phyloP scores from a whole-genome alignment of 495 filamentous ascomycete genomes.

The Lineolata rhizophorae region DNA sequence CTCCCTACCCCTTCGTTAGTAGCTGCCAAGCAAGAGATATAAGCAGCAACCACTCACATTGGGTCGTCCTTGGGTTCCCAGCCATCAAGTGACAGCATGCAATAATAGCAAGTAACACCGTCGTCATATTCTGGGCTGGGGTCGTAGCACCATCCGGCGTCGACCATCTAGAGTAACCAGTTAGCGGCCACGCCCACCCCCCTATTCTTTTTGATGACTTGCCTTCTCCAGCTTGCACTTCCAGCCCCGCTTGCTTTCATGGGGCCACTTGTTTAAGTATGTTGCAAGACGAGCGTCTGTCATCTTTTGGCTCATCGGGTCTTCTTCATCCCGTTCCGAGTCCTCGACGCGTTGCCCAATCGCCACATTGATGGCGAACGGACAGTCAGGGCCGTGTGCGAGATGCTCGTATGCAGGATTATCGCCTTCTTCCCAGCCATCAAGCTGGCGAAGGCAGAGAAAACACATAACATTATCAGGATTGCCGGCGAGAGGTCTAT shows the following conservation, averaged over 20 bases:
- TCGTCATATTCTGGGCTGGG: conserved; percentile 63
- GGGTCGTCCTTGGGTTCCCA: conserved; percentile 88
- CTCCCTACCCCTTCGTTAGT: conserved; percentile 33
- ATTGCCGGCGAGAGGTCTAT: conserved; percentile 44
- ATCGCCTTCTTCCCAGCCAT: conserved; percentile 77
- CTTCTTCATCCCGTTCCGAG: conserved; percentile 31
- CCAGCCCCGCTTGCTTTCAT: conserved; percentile 75
- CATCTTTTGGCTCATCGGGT: conserved; percentile 50
- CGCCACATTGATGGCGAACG: conserved; percentile 64
- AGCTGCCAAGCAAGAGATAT: conserved; percentile 11
- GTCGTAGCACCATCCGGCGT: conserved; percentile 83
- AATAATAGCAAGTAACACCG: conserved; percentile 74
- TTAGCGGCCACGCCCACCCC: too few relatives aligned
- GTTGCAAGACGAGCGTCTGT: conserved; percentile 57
- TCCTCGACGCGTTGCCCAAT: conserved; percentile 46
- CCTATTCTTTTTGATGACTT: conserved; percentile 10
- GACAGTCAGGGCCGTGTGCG: conserved; percentile 57
- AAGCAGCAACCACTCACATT: conserved; percentile 28
- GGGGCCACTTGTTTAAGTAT: conserved; percentile 61
- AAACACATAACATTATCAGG: conserved; percentile 85
- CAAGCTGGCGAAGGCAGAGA: conserved; percentile 53
- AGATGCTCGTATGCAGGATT: conserved; percentile 65
- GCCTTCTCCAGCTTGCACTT: conserved; percentile 73
- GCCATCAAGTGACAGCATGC: conserved; percentile 60
- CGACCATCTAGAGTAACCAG: conserved; percentile 42